phyloP scores from a whole-genome alignment of 208 protist genomes.

The Crithidia sp. region DNA sequence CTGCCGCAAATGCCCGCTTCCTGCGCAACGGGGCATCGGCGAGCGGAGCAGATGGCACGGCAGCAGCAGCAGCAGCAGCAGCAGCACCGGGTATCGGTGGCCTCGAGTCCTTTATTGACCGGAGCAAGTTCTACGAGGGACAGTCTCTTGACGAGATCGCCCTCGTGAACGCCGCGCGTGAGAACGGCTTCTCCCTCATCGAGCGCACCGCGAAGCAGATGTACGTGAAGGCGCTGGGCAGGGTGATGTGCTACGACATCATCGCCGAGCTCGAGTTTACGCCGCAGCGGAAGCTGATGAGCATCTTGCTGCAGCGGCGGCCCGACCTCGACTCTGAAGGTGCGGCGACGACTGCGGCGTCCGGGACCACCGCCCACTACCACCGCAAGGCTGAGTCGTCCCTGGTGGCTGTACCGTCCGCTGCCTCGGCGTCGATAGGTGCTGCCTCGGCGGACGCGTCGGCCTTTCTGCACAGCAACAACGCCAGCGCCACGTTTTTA shows the following conservation, averaged over 20 bases:
- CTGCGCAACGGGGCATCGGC: conserved; percentile 9
- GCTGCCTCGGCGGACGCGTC: background rate
- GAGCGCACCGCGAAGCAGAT: conserved; percentile 70
- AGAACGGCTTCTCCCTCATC: conserved; percentile 82
- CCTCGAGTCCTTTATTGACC: conserved; percentile 53
- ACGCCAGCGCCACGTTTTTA: background rate
- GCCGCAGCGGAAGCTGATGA: conserved; percentile 87
- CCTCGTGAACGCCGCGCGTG: conserved; percentile 75
- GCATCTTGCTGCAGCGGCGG: conserved; percentile 68
- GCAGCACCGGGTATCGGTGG: background rate
- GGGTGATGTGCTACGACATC: conserved; percentile 81
- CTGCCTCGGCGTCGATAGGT: background rate
- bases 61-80: background rate
- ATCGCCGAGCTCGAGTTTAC: conserved; percentile 85
- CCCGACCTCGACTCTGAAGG: conserved; percentile 41
- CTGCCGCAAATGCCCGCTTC: background rate
- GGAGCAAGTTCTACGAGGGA: conserved; percentile 85
- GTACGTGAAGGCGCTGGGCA: conserved; percentile 61
- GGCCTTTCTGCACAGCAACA: background rate
- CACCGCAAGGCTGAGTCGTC: conserved; percentile 20
- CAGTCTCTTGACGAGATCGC: conserved; percentile 94
- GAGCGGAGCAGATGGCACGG: conserved; percentile 1
- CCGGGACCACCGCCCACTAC: conserved; percentile 36
- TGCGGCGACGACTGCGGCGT: conserved; percentile 20
- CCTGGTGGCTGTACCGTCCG: background rate